Evolutionary conservation across 495 filamentous ascomycete species (phyloP), one percentile per base, ranked within the genome.

Genomic region (Copromyces sp.): DNA sequence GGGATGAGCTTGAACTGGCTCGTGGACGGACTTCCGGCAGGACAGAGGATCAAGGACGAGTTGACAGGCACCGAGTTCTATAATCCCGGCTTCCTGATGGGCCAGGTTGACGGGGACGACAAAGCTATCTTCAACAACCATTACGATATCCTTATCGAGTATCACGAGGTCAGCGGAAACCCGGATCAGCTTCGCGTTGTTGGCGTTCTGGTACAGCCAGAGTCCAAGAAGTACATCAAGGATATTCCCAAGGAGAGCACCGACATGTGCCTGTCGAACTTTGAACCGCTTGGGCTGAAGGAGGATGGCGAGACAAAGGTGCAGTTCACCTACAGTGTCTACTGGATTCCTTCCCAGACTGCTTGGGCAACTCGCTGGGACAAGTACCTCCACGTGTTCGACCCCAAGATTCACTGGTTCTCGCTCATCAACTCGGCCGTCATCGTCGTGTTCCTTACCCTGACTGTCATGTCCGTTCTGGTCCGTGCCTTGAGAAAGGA

Each of bases 341-440:
- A 88, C 79, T 99, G 95, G 95, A 84, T 83, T 38, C 86, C 86
- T 53, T 96, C 93, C 3, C 70, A 83, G 0, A 97, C 94, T 3
- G 90, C 90, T 0, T 99, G 96, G 92, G 95, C 95, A 39, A 98
- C 96, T 20, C 87, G 95, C 72, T 98, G 95, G 95, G 95, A 99
- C 84, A 97, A 95, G 80, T 99, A 98, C 78, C 86, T 98, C 37
- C 94, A 97, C 77, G 94, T 98, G 29, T 94, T 92, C 75, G 93
- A 98, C 81, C 94, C 95, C 47, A 93, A 92, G 82, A 98, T 99
- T 77, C 95, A 98, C 80, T 99, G 95, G 95, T 95, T 97, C 81
- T 97, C 93, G 12, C 88, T 99, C 44, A 90, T 98, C 85, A 97
- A 95, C 81, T 96, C 95, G 42, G 90, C 96, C 11, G 88, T 97